These are phyloP conservation scores for Suillus americanus DNA, from an alignment of 768 basidiomycete species.

Conservation along the genomic window DNA sequence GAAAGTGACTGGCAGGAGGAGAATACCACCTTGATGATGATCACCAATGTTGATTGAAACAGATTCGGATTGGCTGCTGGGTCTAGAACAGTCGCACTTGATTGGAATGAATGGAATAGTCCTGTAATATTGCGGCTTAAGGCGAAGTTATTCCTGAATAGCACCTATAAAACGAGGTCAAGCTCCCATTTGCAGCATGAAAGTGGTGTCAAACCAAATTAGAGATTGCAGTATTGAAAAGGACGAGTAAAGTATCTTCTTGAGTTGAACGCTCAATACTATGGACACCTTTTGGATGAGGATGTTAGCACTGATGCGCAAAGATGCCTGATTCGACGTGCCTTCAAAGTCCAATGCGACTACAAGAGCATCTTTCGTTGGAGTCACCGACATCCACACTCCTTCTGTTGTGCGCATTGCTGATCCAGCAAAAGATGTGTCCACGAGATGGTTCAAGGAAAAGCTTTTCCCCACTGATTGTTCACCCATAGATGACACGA, in stretches of 20 bases:
- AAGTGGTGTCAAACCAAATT: constrained; percentile 44
- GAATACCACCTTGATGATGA: constrained; percentile 57
- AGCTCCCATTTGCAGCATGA: background rate
- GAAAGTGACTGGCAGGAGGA: background rate
- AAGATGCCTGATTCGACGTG: constrained; percentile 6
- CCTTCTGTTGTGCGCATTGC: constrained; percentile 68
- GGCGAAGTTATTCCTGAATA: constrained; percentile 68
- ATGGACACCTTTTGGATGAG: constrained; percentile 44
- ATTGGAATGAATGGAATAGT: constrained; percentile 62
- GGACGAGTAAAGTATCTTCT: constrained; percentile 60
- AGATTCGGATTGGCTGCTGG: constrained; percentile 56
- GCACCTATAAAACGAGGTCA: constrained; percentile 38
- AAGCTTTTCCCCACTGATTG: constrained; percentile 67
- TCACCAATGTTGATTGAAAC: constrained; percentile 57
- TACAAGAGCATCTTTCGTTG: constrained; percentile 50
- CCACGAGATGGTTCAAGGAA: constrained; percentile 56
- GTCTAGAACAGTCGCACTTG: constrained; percentile 56
- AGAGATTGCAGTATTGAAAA: constrained; percentile 66
- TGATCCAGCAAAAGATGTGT: constrained; percentile 67
- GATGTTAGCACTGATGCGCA: constrained; percentile 8
- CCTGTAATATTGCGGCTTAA: constrained; percentile 59
- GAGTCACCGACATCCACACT: constrained; percentile 68
- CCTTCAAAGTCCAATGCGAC: constrained; percentile 70
- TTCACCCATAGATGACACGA: constrained; percentile 69
- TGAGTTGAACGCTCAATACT: constrained; percentile 64